Percentiles rank a stretch among this genome's conserved stretches.
Evolutionary conservation across 306 rosid genomes (phyloP).

Genomic region (Prinsepia uniflora): DNA sequence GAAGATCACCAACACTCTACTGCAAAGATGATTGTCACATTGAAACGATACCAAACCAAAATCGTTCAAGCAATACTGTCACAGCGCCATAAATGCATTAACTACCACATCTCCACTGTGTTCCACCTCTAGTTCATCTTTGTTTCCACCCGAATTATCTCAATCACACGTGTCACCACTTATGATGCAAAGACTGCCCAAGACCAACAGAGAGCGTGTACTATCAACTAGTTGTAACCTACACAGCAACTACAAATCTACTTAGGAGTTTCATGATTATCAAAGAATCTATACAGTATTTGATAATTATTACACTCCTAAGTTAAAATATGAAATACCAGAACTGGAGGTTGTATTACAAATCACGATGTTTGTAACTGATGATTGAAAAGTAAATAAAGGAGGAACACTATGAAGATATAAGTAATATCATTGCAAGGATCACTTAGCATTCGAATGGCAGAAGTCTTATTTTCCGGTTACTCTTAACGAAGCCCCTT

Average conservation of each 20-base stretch:
- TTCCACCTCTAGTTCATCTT: not conserved
- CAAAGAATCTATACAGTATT: not conserved
- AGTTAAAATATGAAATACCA: not conserved
- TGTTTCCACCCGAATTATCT: not conserved
- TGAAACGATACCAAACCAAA: not conserved
- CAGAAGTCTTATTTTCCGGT: constrained; percentile 54
- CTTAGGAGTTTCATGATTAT: not conserved
- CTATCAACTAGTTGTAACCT: not conserved
- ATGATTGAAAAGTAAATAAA: not conserved
- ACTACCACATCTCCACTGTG: not conserved
- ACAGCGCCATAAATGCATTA: not conserved
- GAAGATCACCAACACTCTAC: not conserved
- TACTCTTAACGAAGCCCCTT: constrained; percentile 73
- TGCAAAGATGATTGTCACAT: not conserved
- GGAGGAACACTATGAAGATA: not conserved
- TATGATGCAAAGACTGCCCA: not conserved
- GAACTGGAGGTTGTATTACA: not conserved
- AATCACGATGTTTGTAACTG: not conserved
- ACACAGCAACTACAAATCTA: not conserved
- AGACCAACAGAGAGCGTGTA: not conserved
- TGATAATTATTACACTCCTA: not conserved
- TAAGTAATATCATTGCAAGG: not conserved
- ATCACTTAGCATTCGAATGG: constrained; percentile 4
- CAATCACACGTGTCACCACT: not conserved
- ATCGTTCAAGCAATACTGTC: not conserved